Percentiles rank a stretch among this genome's conserved stretches.
Conservation (phyloP, 441 rosid species). For the Oxalis stricta region DNA sequence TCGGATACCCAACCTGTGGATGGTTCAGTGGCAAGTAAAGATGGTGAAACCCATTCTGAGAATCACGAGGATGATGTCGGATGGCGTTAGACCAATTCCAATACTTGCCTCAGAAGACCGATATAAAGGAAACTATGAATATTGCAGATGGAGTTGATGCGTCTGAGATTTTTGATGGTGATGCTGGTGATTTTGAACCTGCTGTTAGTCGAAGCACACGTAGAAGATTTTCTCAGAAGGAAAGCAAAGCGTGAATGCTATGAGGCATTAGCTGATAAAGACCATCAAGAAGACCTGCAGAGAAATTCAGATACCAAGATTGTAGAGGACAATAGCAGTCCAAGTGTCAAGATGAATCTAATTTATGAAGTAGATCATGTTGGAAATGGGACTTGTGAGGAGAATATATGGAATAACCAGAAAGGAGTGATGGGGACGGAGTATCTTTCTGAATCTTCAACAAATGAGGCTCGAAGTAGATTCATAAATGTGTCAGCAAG, state of each 20-base stretch:
- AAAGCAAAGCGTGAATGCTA: slow-evolving; percentile 47
- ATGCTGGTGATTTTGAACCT: slow-evolving; percentile 66
- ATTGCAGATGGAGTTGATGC: slow-evolving; percentile 81
- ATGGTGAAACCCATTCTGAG: slow-evolving; percentile 30
- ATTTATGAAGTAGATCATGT: slow-evolving; percentile 14
- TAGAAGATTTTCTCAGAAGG: slow-evolving; percentile 63
- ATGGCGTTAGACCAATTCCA: slow-evolving; percentile 26
- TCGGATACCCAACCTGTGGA: slow-evolving; percentile 29
- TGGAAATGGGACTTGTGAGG: slow-evolving; percentile 16
- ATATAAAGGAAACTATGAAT: slow-evolving; percentile 69
- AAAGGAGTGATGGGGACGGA: slow-evolving; percentile 16
- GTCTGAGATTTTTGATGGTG: slow-evolving; percentile 51
- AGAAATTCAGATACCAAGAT: slow-evolving; percentile 14
- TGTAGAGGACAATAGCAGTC: slow-evolving; percentile 8
- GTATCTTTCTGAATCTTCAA: slow-evolving; percentile 32
- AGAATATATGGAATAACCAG: slow-evolving; percentile 13
- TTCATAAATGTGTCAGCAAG: slow-evolving; percentile 24
- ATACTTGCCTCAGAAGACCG: slow-evolving; percentile 43
- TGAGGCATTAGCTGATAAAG: slow-evolving; percentile 41
- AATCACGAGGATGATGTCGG: slow-evolving; percentile 29
- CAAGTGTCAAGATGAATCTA: slow-evolving; percentile 8
- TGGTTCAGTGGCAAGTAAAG: slow-evolving; percentile 22
- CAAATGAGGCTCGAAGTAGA: slow-evolving; percentile 65
- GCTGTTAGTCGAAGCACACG: slow-evolving; percentile 88
- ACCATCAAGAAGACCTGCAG: slow-evolving; percentile 38